Conservation (phyloP, 345 rosid species). For the Iberis pinnata region DNA sequence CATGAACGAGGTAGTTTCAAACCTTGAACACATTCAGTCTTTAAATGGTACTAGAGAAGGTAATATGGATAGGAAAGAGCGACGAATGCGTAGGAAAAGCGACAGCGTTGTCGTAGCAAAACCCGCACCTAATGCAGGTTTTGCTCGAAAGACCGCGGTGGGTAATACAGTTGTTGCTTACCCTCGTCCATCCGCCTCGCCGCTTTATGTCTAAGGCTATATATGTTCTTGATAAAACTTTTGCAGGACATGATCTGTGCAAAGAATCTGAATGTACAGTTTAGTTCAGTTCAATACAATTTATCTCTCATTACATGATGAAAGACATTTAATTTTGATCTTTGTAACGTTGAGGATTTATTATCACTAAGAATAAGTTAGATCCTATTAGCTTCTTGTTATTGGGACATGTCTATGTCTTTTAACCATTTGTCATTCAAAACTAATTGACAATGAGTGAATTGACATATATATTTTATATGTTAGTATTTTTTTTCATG, state of each 20-base stretch:
- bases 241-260: slow-evolving; percentile 1
- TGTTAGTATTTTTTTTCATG: too few species aligned
- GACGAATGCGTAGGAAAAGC: slow-evolving; percentile 31
- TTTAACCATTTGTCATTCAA: too few species aligned
- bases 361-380: too few species aligned
- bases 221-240: slow-evolving; percentile 15
- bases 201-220: slow-evolving; percentile 22
- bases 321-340: slow-evolving; percentile 13
- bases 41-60: slow-evolving; percentile 14
- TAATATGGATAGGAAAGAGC: slow-evolving; percentile 11
- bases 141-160: slow-evolving; percentile 21
- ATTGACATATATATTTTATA: too few species aligned
- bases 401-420: too few species aligned
- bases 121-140: slow-evolving; percentile 17
- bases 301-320: slow-evolving; percentile 2
- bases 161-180: slow-evolving; percentile 25
- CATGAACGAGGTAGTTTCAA: slow-evolving; percentile 27
- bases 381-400: too few species aligned
- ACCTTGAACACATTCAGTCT: slow-evolving; percentile 30
- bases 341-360: slow-evolving; percentile 15
- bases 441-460: too few species aligned
- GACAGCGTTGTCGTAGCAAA: slow-evolving; percentile 24
- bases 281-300: slow-evolving; percentile 13
- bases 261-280: slow-evolving; percentile 24
- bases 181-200: slow-evolving; percentile 30